Evolutionary conservation across 345 rosid species (phyloP), one percentile per base, ranked within the genome.

Genomic region (Citrus inodora): DNA sequence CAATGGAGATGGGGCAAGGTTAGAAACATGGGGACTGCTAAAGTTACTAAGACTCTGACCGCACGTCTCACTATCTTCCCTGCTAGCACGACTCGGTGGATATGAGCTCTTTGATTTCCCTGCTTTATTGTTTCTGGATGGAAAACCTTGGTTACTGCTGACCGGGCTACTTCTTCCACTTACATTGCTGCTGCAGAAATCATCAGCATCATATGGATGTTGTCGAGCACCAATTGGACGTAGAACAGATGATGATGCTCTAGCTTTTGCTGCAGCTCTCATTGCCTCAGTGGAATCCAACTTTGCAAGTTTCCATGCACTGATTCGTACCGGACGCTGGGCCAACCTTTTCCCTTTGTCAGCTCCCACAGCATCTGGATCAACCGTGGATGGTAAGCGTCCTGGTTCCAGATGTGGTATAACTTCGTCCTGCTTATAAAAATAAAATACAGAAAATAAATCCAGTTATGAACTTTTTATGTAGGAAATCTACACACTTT

Each of bases 301-400:
- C 79, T 92, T 93, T 19, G 95, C 98, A 7, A 93, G 93, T 80
- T 91, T 92, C 98, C 98, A 93, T 10, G 98, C 97, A 66, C 95
- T 95, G 84, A 95, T 92, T 83, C 93, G 89, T 62, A 92, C 93
- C 65, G 86, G 98, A 75, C 87, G 94, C 77, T 83, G 97, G 35
- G 94, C 89, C 76, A 87, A 73, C 80, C 68, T 90, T 82, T 88
- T 92, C 10, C 89, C 90, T 69, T 84, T 86, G 51, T 90, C 90
- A 32, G 82, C 70, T 56, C 81, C 86, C 22, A 79, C 24, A 4
- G 84, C 67, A 76, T 95, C 98, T 0, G 94, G 98, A 71, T 95
- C 98, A 35, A 93, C 89, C 2, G 92, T 92, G 25, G 98, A 93
- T 46, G 97, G 92, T 27, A 86, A 73, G 42, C 90, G 90, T 75